A percentile compares a stretch with the other conserved stretches of the same genome.
phyloP scores from a whole-genome alignment of 139 green algal genomes.

The Desmodesmus armatus region DNA sequence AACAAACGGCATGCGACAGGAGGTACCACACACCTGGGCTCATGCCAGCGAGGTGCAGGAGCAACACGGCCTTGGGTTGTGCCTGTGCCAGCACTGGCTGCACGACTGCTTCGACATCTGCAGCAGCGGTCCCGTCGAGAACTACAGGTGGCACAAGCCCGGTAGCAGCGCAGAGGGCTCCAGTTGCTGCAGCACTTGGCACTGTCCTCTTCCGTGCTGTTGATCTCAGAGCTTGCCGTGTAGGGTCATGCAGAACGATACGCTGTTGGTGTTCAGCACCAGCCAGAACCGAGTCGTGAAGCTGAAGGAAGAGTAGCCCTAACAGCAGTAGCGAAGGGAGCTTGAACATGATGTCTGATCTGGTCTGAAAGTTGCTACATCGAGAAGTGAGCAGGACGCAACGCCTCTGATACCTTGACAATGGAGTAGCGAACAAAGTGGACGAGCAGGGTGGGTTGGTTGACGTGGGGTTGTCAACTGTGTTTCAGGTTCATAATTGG shows the following conservation, averaged over 20 bases:
- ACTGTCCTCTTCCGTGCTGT: neutral
- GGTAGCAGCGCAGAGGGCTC: neutral
- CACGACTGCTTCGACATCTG: neutral
- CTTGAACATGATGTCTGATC: too few relatives aligned
- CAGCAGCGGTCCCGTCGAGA: neutral
- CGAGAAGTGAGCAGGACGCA: too few relatives aligned
- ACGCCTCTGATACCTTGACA: too few relatives aligned
- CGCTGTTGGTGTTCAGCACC: too few relatives aligned
- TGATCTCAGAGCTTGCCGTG: neutral
- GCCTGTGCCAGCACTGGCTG: neutral
- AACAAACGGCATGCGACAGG: neutral
- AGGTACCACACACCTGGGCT: neutral
- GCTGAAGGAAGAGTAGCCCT: too few relatives aligned
- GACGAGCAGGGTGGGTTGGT: too few relatives aligned
- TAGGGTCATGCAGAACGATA: slow-evolving; percentile 6
- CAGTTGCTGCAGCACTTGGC: neutral
- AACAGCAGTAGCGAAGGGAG: too few relatives aligned
- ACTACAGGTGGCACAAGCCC: slow-evolving; percentile 4
- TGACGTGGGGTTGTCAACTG: too few relatives aligned
- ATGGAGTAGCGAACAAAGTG: too few relatives aligned
- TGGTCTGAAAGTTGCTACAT: too few relatives aligned
- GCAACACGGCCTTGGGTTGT: slow-evolving; percentile 3
- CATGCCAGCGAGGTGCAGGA: slow-evolving; percentile 12
- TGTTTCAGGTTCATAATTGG: too few relatives aligned
- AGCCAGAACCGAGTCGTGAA: too few relatives aligned